Percentiles rank a stretch among this genome's conserved stretches.
These are phyloP conservation scores for Trichosanthes truncata DNA, from an alignment of 306 rosid genomes.

Conservation along the genomic window DNA sequence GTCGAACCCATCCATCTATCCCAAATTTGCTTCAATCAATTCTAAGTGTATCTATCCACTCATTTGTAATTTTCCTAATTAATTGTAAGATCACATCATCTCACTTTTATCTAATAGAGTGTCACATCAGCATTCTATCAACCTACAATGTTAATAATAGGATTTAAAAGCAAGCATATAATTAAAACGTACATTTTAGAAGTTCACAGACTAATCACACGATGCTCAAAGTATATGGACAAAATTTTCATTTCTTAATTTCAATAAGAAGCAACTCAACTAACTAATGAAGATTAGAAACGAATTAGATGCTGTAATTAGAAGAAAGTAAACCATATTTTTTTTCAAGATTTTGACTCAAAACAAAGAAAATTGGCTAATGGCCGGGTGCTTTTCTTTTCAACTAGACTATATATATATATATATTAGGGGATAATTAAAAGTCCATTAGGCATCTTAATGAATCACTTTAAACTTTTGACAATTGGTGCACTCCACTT, in stretches of 20 bases:
- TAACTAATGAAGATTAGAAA: background rate
- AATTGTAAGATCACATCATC: too few species aligned
- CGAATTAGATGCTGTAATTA: background rate
- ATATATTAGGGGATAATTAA: background rate
- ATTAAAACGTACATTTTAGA: too few species aligned
- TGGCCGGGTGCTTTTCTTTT: background rate
- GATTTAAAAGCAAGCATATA: too few species aligned
- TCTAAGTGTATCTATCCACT: too few species aligned
- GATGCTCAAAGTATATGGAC: background rate
- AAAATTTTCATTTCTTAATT: background rate
- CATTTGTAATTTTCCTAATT: too few species aligned
- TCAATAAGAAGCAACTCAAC: background rate
- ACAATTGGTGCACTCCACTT: background rate
- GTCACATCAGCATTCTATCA: too few species aligned
- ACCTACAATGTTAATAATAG: too few species aligned
- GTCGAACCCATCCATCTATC: too few species aligned
- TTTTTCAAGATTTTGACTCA: background rate
- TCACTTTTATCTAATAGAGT: too few species aligned
- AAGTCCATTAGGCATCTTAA: background rate
- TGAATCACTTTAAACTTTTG: slow-evolving; percentile 5
- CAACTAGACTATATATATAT: background rate
- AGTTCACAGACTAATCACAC: too few species aligned
- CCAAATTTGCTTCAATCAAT: too few species aligned
- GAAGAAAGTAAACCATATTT: background rate
- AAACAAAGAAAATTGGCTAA: background rate